These are phyloP conservation scores for Tolypocladium ovalisporum DNA, from an alignment of 2,329 filamentous ascomycete species.

Conservation along the genomic window DNA sequence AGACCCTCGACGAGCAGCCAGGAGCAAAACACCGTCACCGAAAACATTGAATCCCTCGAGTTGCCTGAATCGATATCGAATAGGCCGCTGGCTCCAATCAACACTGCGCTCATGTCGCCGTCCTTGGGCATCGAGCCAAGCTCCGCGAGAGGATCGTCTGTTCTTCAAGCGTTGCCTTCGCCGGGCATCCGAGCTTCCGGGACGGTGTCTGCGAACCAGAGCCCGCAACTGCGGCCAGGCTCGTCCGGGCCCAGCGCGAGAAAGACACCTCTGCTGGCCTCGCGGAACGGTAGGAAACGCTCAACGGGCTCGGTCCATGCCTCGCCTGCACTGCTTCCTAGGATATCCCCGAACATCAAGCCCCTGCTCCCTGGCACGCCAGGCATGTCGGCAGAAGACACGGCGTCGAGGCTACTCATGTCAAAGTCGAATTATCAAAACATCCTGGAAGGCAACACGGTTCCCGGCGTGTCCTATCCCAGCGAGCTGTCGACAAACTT, in stretches of 20 bases:
- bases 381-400: slow-evolving; percentile 44
- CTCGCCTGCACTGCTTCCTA: slow-evolving; percentile 77
- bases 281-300: slow-evolving; percentile 56
- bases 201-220: slow-evolving; percentile 48
- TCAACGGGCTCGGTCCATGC: slow-evolving; percentile 65
- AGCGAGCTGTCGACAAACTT: slow-evolving; percentile 86
- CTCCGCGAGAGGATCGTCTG: slow-evolving; percentile 40
- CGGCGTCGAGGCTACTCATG: slow-evolving; percentile 65
- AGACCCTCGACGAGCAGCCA: slow-evolving; percentile 28
- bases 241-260: slow-evolving; percentile 32
- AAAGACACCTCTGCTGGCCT: slow-evolving; percentile 45
- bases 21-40: slow-evolving; percentile 32
- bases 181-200: slow-evolving; percentile 32
- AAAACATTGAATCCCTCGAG: slow-evolving; percentile 47
- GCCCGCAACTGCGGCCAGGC: slow-evolving; percentile 50
- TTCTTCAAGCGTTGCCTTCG: slow-evolving; percentile 36
- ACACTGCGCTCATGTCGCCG: slow-evolving; percentile 29
- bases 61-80: slow-evolving; percentile 59
- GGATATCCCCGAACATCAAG: slow-evolving; percentile 90
- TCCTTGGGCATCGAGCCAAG: slow-evolving; percentile 24
- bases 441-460: slow-evolving; percentile 82
- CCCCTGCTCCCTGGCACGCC: slow-evolving; percentile 61
- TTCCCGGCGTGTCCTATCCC: slow-evolving; percentile 84
- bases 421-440: slow-evolving; percentile 98
- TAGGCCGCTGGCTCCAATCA: slow-evolving; percentile 19